Evolutionary conservation across 73 alveolate species (phyloP), one percentile per base, ranked within the genome.

Genomic region (Paramecium octaurelia): DNA sequence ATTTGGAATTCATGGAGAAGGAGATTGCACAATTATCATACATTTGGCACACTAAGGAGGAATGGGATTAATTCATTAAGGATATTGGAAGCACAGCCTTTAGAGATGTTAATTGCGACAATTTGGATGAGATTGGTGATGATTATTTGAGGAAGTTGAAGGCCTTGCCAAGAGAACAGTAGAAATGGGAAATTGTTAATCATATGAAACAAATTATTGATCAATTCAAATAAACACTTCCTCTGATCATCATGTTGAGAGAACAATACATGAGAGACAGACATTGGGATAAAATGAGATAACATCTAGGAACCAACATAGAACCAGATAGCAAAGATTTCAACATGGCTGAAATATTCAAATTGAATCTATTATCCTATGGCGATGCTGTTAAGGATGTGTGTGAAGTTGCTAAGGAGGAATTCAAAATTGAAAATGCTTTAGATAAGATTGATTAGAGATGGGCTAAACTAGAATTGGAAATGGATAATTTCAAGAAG

Each of bases 181-280:
- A 73, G 38, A 73, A 94, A 21, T 97, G 99, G 99, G 98, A 97
- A 36, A 96, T 97, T 42, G 97, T 93, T 71, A 97, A 96, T 86
- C 68, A 70, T 89, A 89, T 95, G 57, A 94, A 95, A 88, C 64
- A 94, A 80, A 80, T 64, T 59, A 92, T 96, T 20, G 99, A 96
- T 44, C 43, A 93, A 42, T 96, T 96, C 93, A 92, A 96, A 89
- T 73, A 84, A 27, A 92, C 99, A 57, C 96, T 98, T 96, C 99
- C 99, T 38, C 95, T 99, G 75, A 97, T 99, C 77, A 95, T 95
- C 58, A 97, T 97, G 91, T 95, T 99, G 76, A 96, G 99, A 77
- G 96, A 96, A 64, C 98, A 98, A 59, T 99, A 99, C 86, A 98
- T 99, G 99, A 96, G 99, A 92, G 99, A 97, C 48, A 95, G 99